phyloP scores from a whole-genome alignment of 495 filamentous ascomycete genomes.

The Pseudomonodictys pantanalensis region DNA sequence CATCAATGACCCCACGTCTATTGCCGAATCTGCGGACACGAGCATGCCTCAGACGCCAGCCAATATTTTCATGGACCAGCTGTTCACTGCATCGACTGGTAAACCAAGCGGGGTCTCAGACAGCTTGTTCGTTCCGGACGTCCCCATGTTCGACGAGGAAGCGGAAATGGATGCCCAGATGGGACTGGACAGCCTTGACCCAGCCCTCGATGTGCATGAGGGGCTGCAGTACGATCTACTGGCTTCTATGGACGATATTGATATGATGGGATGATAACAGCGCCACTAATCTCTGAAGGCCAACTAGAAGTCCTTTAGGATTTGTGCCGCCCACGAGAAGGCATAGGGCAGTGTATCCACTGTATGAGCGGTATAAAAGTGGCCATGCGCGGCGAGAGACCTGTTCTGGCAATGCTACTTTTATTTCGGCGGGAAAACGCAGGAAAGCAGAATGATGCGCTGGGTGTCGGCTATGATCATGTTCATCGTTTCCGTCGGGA shows the following conservation, averaged over 20 bases:
- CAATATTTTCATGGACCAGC: conserved; percentile 4
- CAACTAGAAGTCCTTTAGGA: too few species aligned
- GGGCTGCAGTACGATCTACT: conserved; percentile 1
- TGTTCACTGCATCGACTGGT: background rate
- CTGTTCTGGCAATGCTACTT: too few species aligned
- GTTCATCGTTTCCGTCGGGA: background rate
- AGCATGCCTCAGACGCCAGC: background rate
- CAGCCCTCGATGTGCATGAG: conserved; percentile 9
- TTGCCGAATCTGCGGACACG: conserved; percentile 1
- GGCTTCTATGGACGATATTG: background rate
- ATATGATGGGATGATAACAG: too few species aligned
- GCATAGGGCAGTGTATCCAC: too few species aligned
- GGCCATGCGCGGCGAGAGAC: too few species aligned
- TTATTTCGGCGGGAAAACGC: too few species aligned
- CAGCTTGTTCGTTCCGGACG: background rate
- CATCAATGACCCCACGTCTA: conserved; percentile 1
- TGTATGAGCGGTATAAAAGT: too few species aligned
- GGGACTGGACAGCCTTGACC: conserved; percentile 3
- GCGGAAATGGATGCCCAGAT: conserved; percentile 17
- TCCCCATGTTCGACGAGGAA: background rate
- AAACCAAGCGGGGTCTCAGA: background rate
- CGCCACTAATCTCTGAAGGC: too few species aligned
- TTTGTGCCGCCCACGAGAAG: too few species aligned
- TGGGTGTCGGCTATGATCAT: too few species aligned
- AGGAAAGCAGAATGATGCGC: too few species aligned